Percentiles rank a stretch among this genome's conserved stretches.
Conservation (phyloP, 768 basidiomycete species). For the Porpolomopsis calyptriformis region DNA sequence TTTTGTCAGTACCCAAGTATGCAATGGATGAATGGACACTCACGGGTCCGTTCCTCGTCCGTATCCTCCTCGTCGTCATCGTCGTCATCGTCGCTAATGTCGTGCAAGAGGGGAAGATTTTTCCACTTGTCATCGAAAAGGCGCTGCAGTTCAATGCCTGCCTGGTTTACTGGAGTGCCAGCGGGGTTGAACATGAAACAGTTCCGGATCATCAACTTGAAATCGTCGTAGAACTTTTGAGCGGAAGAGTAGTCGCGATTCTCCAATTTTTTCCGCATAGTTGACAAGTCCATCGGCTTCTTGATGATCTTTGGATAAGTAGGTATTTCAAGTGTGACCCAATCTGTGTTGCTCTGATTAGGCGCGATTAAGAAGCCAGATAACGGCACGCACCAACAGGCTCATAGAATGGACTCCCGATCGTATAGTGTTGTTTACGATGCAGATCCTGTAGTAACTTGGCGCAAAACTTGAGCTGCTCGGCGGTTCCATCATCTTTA, state of each 20-base stretch:
- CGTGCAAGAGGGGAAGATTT: conserved; percentile 51
- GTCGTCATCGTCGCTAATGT: conserved; percentile 51
- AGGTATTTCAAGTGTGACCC: conserved; percentile 68
- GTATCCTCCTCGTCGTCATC: conserved; percentile 59
- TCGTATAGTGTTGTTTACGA: conserved; percentile 63
- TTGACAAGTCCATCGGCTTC: conserved; percentile 90
- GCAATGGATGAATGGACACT: conserved; percentile 19
- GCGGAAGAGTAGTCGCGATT: conserved; percentile 66
- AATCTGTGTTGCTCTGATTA: conserved; percentile 40
- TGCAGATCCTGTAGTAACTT: conserved; percentile 68
- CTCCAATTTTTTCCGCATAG: conserved; percentile 81
- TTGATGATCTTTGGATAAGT: conserved; percentile 82
- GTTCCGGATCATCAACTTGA: conserved; percentile 91
- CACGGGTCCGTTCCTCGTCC: conserved; percentile 63
- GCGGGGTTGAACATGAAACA: conserved; percentile 88
- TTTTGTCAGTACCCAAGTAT: conserved; percentile 14
- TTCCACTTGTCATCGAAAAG: conserved; percentile 93
- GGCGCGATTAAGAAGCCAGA: conserved; percentile 2
- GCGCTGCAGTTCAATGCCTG: conserved; percentile 75
- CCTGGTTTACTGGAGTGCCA: conserved; percentile 76
- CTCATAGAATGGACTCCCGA: conserved; percentile 82
- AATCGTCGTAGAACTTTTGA: conserved; percentile 77
- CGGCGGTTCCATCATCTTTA: conserved; percentile 59
- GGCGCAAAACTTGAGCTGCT: conserved; percentile 76
- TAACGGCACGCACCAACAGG: conserved; percentile 70